phyloP scores from a whole-genome alignment of 768 basidiomycete species.

The Tricholoma flavovirens region DNA sequence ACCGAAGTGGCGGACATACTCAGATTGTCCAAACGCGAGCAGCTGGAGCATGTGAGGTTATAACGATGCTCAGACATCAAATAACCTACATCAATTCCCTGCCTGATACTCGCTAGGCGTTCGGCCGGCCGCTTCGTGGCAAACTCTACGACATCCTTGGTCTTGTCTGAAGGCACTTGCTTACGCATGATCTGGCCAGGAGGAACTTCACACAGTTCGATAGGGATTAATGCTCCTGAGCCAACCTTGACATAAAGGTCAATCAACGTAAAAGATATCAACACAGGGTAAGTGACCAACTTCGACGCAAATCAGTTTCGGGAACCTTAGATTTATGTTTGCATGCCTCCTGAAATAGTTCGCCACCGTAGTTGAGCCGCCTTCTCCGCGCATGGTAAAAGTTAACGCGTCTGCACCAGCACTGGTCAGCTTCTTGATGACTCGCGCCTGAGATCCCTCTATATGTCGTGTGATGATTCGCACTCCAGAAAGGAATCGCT shows the following conservation, averaged over 20 bases:
- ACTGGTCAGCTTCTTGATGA: slow-evolving; percentile 48
- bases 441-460: slow-evolving; percentile 25
- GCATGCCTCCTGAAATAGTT: slow-evolving; percentile 12
- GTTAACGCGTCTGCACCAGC: slow-evolving; percentile 41
- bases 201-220: slow-evolving; percentile 61
- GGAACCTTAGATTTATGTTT: slow-evolving; percentile 35
- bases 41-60: slow-evolving; percentile 26
- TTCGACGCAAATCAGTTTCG: slow-evolving; percentile 48
- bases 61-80: background rate
- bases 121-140: slow-evolving; percentile 58
- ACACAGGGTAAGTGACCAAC: slow-evolving; percentile 24
- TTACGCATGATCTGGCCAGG: slow-evolving; percentile 69
- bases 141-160: slow-evolving; percentile 56
- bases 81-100: slow-evolving; percentile 10
- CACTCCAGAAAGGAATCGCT: slow-evolving; percentile 32
- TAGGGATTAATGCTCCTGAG: slow-evolving; percentile 53
- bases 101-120: slow-evolving; percentile 47
- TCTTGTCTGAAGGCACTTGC: slow-evolving; percentile 63
- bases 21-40: slow-evolving; percentile 62
- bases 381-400: slow-evolving; percentile 48
- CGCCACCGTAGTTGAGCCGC: slow-evolving; percentile 11
- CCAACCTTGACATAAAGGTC: slow-evolving; percentile 39
- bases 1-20: slow-evolving; percentile 68
- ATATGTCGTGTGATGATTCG: slow-evolving; percentile 22
- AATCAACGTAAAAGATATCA: background rate